Conservation (phyloP, 106 monocot genomes). For the Triglochin maritima region DNA sequence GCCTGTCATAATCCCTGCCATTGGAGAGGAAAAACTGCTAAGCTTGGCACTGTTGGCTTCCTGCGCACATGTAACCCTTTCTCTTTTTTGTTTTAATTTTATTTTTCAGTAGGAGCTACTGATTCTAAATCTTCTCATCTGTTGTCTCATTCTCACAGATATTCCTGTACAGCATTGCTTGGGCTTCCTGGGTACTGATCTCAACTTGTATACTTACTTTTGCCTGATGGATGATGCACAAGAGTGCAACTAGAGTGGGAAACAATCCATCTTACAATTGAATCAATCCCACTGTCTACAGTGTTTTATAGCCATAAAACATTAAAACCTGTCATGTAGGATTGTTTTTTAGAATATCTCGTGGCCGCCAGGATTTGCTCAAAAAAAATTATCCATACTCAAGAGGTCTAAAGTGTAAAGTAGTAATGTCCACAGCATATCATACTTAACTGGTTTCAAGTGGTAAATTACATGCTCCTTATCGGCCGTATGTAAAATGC, state of each 20-base stretch:
- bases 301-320: no score
- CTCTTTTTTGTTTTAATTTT: background rate
- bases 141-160: constrained; percentile 34
- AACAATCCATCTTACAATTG: no score
- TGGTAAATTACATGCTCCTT: background rate
- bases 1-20: constrained; percentile 38
- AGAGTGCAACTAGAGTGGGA: no score
- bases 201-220: background rate
- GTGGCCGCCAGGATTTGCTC: background rate
- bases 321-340: background rate
- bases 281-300: no score
- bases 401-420: background rate
- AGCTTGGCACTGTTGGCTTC: constrained; percentile 54
- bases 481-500: background rate
- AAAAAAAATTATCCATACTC: background rate
- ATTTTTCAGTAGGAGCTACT: background rate
- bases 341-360: background rate
- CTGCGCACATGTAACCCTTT: constrained; percentile 49
- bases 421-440: no score
- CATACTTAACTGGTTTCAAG: no score
- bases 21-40: constrained; percentile 65
- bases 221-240: background rate
- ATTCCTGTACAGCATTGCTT: constrained; percentile 64
- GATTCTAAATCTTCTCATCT: constrained; percentile 3
- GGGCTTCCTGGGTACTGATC: constrained; percentile 64